Conservation (phyloP, 2,329 filamentous ascomycete genomes). For the Neonectria hederae region DNA sequence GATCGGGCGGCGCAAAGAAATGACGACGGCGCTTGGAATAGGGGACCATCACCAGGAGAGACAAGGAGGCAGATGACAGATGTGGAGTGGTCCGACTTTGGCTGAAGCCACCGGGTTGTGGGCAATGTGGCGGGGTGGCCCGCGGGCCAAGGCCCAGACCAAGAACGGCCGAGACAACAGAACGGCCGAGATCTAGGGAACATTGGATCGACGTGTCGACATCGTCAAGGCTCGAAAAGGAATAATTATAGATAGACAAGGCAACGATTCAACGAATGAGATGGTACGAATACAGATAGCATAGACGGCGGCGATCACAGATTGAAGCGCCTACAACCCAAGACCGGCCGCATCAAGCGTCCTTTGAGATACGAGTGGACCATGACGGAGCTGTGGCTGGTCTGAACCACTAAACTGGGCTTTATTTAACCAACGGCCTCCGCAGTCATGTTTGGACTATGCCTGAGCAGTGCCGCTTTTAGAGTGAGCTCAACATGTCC, state of each 20-base stretch:
- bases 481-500: neutral
- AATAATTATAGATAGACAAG: neutral
- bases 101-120: slow-evolving; percentile 29
- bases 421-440: neutral
- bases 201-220: slow-evolving; percentile 2
- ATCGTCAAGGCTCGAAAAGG: neutral
- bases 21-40: slow-evolving; percentile 30
- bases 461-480: neutral
- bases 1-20: slow-evolving; percentile 23
- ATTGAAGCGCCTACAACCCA: neutral
- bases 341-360: neutral
- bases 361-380: neutral
- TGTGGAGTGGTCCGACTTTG: slow-evolving; percentile 31
- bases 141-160: neutral
- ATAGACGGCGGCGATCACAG: neutral
- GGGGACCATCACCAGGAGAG: slow-evolving; percentile 32
- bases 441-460: neutral
- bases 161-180: slow-evolving; percentile 3
- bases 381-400: slow-evolving; percentile 1
- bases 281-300: neutral
- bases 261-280: neutral
- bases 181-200: slow-evolving; percentile 6
- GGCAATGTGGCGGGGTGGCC: slow-evolving; percentile 28
- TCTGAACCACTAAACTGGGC: neutral
- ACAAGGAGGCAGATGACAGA: slow-evolving; percentile 20